Evolutionary conservation across 306 rosid genomes (phyloP).

Genomic region (Cucumis cinereus): DNA sequence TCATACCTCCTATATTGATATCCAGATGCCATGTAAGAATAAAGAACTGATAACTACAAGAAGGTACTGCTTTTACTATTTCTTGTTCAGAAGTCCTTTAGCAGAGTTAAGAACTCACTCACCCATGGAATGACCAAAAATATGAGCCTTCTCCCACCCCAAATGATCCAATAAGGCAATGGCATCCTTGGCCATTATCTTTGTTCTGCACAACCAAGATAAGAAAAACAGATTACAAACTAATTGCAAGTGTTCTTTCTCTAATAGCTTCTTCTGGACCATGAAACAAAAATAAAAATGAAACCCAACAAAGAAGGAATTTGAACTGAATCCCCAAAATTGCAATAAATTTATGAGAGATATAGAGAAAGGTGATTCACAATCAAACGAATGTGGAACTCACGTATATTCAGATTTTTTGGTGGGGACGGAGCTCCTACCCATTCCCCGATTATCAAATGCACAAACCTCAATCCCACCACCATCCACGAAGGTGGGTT

Average conservation of each 20-base stretch:
- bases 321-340: not conserved
- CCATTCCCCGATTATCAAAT: conserved; percentile 91
- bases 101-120: conserved; percentile 29
- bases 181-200: conserved; percentile 82
- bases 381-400: conserved; percentile 13
- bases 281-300: not conserved
- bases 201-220: conserved; percentile 57
- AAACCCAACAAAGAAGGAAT: not conserved
- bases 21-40: not conserved
- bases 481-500: conserved; percentile 27
- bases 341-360: not conserved
- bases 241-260: not conserved
- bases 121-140: conserved; percentile 99
- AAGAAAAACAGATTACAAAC: not conserved
- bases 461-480: conserved; percentile 69
- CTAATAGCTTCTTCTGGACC: not conserved
- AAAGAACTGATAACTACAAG: not conserved
- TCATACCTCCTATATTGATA: conserved; percentile 76
- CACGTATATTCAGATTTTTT: conserved; percentile 65
- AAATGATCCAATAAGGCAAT: conserved; percentile 70
- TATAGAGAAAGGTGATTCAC: not conserved
- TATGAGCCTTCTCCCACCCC: conserved; percentile 86
- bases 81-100: not conserved
- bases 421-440: conserved; percentile 66
- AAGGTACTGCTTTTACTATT: not conserved